Evolutionary conservation across 2,329 filamentous ascomycete species (phyloP).

Genomic region (Nemania sp.): DNA sequence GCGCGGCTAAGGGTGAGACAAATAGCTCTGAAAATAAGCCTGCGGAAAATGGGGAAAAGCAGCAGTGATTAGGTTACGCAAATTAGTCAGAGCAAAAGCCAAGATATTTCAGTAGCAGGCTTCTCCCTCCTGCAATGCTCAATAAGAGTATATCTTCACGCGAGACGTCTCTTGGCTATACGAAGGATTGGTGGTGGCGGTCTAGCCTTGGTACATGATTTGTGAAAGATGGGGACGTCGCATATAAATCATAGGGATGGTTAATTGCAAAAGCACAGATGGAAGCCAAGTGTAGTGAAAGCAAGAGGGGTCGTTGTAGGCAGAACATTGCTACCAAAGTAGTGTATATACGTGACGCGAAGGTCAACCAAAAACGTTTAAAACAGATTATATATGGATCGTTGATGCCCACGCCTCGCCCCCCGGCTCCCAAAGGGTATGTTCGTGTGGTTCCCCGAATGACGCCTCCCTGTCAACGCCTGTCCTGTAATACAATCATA

Average conservation of each 20-base stretch:
- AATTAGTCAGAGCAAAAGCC: not conserved
- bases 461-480: slow-evolving; percentile 37
- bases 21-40: slow-evolving; percentile 27
- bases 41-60: not conserved
- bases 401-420: slow-evolving; percentile 12
- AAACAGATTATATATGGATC: slow-evolving; percentile 27
- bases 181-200: not conserved
- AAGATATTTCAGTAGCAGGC: not conserved
- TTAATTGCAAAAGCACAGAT: not conserved
- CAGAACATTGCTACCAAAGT: slow-evolving; percentile 33
- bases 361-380: slow-evolving; percentile 14
- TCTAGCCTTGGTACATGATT: not conserved
- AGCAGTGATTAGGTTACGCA: no score
- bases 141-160: not conserved
- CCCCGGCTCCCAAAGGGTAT: slow-evolving; percentile 28
- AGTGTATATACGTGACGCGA: slow-evolving; percentile 33
- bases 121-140: no score
- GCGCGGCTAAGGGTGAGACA: slow-evolving; percentile 30
- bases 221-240: not conserved
- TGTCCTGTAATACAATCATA: slow-evolving; percentile 38
- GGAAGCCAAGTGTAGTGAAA: not conserved
- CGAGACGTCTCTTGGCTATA: not conserved
- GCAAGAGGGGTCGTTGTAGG: slow-evolving; percentile 9
- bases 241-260: not conserved
- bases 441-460: slow-evolving; percentile 20